Evolutionary conservation across 257 asterid species (phyloP).

Genomic region (Marsdenia floribunda): DNA sequence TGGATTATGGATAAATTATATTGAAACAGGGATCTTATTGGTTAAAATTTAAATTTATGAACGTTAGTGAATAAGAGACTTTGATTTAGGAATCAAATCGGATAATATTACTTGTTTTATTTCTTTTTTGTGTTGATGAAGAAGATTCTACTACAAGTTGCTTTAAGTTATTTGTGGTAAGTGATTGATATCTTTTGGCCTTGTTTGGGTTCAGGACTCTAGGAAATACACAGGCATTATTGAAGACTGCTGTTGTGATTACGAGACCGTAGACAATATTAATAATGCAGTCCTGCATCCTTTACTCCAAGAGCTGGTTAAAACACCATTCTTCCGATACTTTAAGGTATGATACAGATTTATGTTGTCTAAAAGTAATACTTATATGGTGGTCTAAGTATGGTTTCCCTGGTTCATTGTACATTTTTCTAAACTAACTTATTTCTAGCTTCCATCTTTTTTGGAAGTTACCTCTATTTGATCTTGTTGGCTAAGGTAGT

Average conservation of each 20-base stretch:
- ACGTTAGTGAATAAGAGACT: too few relatives aligned
- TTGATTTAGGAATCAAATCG: too few relatives aligned
- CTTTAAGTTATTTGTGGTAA: background rate
- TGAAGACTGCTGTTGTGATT: slow-evolving; percentile 98
- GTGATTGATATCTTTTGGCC: background rate
- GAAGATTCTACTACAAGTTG: background rate
- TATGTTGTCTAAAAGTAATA: slow-evolving; percentile 5
- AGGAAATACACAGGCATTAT: slow-evolving; percentile 80
- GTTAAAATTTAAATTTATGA: too few relatives aligned
- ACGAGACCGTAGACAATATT: slow-evolving; percentile 80
- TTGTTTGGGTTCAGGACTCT: slow-evolving; percentile 56
- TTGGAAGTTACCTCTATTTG: background rate
- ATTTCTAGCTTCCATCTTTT: background rate
- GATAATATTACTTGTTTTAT: too few relatives aligned
- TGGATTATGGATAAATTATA: too few relatives aligned
- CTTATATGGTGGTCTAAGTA: background rate
- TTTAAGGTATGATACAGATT: slow-evolving; percentile 55
- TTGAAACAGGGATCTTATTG: too few relatives aligned
- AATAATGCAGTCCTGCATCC: slow-evolving; percentile 80
- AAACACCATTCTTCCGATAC: slow-evolving; percentile 85
- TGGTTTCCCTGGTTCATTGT: background rate
- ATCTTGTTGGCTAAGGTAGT: background rate
- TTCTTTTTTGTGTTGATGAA: background rate
- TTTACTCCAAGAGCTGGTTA: slow-evolving; percentile 79
- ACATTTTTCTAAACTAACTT: background rate